Conservation (phyloP, 495 filamentous ascomycete species). For the Neurospora sp. region DNA sequence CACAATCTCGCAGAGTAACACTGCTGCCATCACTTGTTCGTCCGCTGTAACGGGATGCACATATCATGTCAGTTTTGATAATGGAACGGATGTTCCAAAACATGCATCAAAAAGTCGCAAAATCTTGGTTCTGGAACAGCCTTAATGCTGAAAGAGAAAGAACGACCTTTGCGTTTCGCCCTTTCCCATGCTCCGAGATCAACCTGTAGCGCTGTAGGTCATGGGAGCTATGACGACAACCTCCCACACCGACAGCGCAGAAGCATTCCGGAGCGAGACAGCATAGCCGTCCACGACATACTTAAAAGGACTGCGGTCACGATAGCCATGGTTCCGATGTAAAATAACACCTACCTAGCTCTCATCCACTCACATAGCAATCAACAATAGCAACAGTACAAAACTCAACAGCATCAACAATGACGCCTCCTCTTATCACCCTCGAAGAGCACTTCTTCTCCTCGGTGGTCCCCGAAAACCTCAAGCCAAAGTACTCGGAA, state of each 20-base stretch:
- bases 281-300: not conserved
- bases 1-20: too few relatives aligned
- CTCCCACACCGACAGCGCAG: not conserved
- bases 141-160: not conserved
- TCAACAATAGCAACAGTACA: not conserved
- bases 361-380: not conserved
- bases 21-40: too few relatives aligned
- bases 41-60: not conserved
- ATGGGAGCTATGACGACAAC: not conserved
- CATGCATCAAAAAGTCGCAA: not conserved
- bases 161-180: not conserved
- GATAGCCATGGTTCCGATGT: not conserved
- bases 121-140: not conserved
- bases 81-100: not conserved
- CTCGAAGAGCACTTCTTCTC: constrained; percentile 54
- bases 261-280: not conserved
- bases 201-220: not conserved
- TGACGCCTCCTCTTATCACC: constrained; percentile 35
- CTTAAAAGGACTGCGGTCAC: not conserved
- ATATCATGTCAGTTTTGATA: not conserved
- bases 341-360: not conserved
- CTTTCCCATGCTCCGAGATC: not conserved
- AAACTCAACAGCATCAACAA: not conserved
- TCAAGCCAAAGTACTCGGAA: constrained; percentile 14
- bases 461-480: constrained; percentile 15